Percentiles rank a stretch among this genome's conserved stretches.
These are phyloP conservation scores for Torulaspora gathmanii DNA, from an alignment of 805 yeast species.

Conservation along the genomic window DNA sequence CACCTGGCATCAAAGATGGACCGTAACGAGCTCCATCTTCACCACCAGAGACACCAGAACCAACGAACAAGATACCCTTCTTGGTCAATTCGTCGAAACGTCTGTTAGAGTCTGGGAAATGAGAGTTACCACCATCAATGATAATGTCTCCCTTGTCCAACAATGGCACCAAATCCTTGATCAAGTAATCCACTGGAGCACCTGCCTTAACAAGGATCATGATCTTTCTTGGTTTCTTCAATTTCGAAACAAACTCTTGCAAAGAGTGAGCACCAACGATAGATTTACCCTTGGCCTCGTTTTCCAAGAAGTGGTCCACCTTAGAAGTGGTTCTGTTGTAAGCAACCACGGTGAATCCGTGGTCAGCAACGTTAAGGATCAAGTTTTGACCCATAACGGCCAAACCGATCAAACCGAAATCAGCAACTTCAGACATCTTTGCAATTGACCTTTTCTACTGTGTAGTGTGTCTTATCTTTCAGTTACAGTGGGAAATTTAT, in stretches of 20 bases:
- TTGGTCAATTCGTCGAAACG: conserved; percentile 83
- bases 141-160: conserved; percentile 96
- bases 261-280: conserved; percentile 93
- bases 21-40: conserved; percentile 99
- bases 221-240: conserved; percentile 96
- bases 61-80: conserved; percentile 88
- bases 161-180: conserved; percentile 80
- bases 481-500: not conserved
- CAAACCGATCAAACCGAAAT: conserved; percentile 97
- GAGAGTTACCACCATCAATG: conserved; percentile 99
- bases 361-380: conserved; percentile 96
- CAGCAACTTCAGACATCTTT: conserved; percentile 42
- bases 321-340: conserved; percentile 96
- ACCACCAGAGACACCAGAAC: conserved; percentile 99
- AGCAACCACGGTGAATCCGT: conserved; percentile 96
- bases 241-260: conserved; percentile 77
- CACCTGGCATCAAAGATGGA: conserved; percentile 99
- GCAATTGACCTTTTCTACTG: conserved; percentile 1
- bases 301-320: conserved; percentile 88
- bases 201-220: conserved; percentile 96
- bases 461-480: not conserved
- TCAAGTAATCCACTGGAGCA: conserved; percentile 86
- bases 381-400: conserved; percentile 99
- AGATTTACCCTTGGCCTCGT: conserved; percentile 96
- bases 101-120: conserved; percentile 98